Percentiles rank a stretch among this genome's conserved stretches.
Evolutionary conservation across 108 stramenopile species (phyloP).

Genomic region (Skeletonema marinoi): DNA sequence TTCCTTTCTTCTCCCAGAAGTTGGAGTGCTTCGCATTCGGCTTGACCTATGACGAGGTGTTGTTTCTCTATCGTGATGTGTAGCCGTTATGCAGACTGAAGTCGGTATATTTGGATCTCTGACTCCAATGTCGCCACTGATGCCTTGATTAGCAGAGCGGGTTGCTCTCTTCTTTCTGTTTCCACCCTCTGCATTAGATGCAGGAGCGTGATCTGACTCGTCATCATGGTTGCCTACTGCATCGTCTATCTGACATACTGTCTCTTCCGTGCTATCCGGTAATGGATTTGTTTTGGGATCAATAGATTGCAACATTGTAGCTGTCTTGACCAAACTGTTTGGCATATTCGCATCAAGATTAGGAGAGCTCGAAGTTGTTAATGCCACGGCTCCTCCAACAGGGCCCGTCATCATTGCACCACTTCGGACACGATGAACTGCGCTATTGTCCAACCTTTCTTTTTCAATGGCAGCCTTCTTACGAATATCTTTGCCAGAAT

Average conservation of each 20-base stretch:
- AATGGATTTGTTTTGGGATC: conserved; percentile 18
- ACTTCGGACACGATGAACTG: conserved; percentile 23
- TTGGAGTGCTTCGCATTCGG: neutral
- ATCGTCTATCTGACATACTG: conserved; percentile 26
- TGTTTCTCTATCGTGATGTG: neutral
- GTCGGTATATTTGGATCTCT: neutral
- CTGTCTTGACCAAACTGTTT: conserved; percentile 19
- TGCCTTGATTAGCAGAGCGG: neutral
- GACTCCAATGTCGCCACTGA: neutral
- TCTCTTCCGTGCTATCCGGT: conserved; percentile 27
- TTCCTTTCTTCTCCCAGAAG: neutral
- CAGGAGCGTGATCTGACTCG: neutral
- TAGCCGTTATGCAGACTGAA: neutral
- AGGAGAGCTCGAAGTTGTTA: neutral
- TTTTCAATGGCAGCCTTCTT: conserved; percentile 14
- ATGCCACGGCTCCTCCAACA: conserved; percentile 3
- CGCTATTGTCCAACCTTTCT: conserved; percentile 10
- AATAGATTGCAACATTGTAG: conserved; percentile 20
- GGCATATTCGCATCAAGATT: neutral
- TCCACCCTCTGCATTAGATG: neutral
- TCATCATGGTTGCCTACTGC: neutral
- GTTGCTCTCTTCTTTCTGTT: neutral
- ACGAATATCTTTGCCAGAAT: neutral
- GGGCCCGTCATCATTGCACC: conserved; percentile 35
- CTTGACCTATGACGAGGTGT: neutral